Evolutionary conservation across 2,329 filamentous ascomycete species (phyloP), one percentile per base, ranked within the genome.

Genomic region (Karstenula rhodostoma): DNA sequence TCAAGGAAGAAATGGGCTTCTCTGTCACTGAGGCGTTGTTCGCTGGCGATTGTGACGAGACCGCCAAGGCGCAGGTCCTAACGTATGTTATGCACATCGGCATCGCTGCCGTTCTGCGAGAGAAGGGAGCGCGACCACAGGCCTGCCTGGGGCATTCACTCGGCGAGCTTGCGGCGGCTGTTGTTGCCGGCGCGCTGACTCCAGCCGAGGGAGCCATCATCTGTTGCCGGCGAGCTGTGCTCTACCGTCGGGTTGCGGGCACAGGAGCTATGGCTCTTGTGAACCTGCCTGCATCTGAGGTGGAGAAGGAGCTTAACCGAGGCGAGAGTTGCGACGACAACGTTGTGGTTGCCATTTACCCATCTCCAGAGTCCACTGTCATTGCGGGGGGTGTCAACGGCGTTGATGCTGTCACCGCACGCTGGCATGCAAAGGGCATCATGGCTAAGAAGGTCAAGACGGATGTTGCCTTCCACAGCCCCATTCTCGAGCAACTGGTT

Each of bases 401-500:
- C 13, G 58, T 74, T n/a, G 62, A 66, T 29, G 59, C 66, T 19
- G 64, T 63, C 23, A 49, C 56, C 4, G 58, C 62, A 22, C 46
- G 37, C 15, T 61, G 69, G 32, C 68, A 74, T 52, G 53, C 40
- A 9, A 68, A 69, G 17, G 67, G 66, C 4, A 64, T 78, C 37
- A 75, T 73, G 58, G 66, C 67, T 1, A 68, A 74, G 59, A 61
- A 62, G 12, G 78, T 81, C n/a, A 74, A 77, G 48, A 79, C 77
- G 0, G 77, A 80, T 51, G 71, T 81, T 43, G 75, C 77, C 8
- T 81, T 81, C 58, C 79, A 81, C 59, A 75, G 70, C 50, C 77
- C 75, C 8, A 67, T 74, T 56, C 65, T 81, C 8, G 59, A 69
- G 9, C 51, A 57, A 13, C 70, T 80, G 8, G 61, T 66, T 0